Conservation (phyloP, 2,329 filamentous ascomycete genomes). For the Colletotrichum plurivorum region DNA sequence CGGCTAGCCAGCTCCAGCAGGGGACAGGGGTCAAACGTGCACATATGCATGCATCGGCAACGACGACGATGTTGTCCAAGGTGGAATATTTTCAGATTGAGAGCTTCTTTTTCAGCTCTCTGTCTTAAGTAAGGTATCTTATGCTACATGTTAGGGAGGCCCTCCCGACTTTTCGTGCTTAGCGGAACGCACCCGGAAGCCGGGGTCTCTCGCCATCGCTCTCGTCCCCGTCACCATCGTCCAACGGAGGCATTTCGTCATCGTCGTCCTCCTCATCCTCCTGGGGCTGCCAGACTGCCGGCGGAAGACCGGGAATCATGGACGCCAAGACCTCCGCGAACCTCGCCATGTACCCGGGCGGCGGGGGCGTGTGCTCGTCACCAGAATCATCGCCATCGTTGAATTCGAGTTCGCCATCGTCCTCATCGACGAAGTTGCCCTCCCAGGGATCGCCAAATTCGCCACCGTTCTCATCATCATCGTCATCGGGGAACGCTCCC, state of each 20-base stretch:
- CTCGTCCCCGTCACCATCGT: conserved; percentile 32
- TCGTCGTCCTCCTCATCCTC: conserved; percentile 7
- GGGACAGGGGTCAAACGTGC: background rate
- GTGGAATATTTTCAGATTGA: background rate
- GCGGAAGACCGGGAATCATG: conserved; percentile 32
- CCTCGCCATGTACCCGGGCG: conserved; percentile 30
- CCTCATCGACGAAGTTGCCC: conserved; percentile 36
- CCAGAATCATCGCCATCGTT: background rate
- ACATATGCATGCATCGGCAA: background rate
- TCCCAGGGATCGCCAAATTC: conserved; percentile 33
- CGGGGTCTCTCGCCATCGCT: conserved; percentile 25
- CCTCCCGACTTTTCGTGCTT: background rate
- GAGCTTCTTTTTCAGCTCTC: background rate
- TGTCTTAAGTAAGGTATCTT: background rate
- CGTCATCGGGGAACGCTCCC: conserved; percentile 38
- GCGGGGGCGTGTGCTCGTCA: conserved; percentile 4
- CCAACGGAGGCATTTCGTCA: conserved; percentile 41
- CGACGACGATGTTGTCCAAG: background rate
- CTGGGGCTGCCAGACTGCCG: background rate
- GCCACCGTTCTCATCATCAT: conserved; percentile 27
- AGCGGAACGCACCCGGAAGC: conserved; percentile 15
- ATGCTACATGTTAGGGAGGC: background rate
- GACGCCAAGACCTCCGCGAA: conserved; percentile 29
- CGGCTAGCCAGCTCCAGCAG: conserved; percentile 1
- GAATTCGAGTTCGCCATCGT: conserved; percentile 32